Conservation (phyloP, 345 rosid species). For the Pistacia integerrima region DNA sequence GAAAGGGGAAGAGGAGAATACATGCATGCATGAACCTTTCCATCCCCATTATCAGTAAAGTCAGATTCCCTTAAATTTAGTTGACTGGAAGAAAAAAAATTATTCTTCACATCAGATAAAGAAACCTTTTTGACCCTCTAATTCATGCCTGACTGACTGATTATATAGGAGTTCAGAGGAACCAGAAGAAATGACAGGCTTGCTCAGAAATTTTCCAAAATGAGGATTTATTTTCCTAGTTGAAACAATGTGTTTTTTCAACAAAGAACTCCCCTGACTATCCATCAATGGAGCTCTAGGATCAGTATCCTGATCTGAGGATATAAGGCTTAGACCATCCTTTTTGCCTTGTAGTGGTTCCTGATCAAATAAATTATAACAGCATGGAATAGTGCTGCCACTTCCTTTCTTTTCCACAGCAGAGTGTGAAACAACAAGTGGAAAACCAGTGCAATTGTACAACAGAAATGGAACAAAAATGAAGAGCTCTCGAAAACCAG, state of each 20-base stretch:
- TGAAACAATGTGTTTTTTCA: slow-evolving; percentile 41
- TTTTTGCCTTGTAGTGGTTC: slow-evolving; percentile 46
- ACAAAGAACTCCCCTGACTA: slow-evolving; percentile 35
- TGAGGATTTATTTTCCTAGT: slow-evolving; percentile 31
- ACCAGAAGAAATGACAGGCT: slow-evolving; percentile 40
- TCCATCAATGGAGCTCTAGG: slow-evolving; percentile 33
- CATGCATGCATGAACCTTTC: slow-evolving; percentile 71
- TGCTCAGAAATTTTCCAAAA: slow-evolving; percentile 32
- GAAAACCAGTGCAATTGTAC: slow-evolving; percentile 83
- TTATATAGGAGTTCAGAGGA: slow-evolving; percentile 14
- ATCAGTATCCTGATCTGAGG: slow-evolving; percentile 45
- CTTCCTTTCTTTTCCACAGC: slow-evolving; percentile 50
- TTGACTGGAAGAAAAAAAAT: slow-evolving; percentile 35
- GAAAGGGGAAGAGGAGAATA: slow-evolving; percentile 65
- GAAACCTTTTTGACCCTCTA: slow-evolving; percentile 33
- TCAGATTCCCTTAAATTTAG: slow-evolving; percentile 40
- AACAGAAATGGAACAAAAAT: slow-evolving; percentile 77
- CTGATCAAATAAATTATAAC: slow-evolving; percentile 64
- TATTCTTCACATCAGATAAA: slow-evolving; percentile 31
- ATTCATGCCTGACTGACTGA: slow-evolving; percentile 33
- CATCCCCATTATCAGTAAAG: slow-evolving; percentile 37
- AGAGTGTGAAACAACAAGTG: slow-evolving; percentile 64
- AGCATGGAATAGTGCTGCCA: slow-evolving; percentile 61
- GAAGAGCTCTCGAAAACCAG: slow-evolving; percentile 85
- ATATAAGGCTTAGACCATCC: slow-evolving; percentile 71